phyloP scores from a whole-genome alignment of 805 yeast species.

The Wickerhamomyces subpelliculosus region DNA sequence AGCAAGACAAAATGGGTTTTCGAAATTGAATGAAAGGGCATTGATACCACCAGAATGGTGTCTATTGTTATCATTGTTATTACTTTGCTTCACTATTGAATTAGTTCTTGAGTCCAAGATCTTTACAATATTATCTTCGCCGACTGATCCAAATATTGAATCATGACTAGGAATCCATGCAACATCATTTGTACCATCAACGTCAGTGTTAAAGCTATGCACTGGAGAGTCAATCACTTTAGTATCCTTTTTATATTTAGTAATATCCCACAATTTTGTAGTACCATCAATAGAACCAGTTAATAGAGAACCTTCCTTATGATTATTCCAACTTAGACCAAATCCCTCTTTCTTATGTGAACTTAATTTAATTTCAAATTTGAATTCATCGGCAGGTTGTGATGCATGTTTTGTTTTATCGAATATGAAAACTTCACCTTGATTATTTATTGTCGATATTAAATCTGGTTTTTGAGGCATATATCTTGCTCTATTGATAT shows the following conservation, averaged over 20 bases:
- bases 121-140: constrained; percentile 51
- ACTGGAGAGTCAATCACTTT: constrained; percentile 14
- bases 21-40: constrained; percentile 52
- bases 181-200: constrained; percentile 59
- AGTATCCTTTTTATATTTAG: constrained; percentile 26
- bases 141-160: constrained; percentile 54
- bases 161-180: constrained; percentile 63
- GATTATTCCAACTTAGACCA: constrained; percentile 70
- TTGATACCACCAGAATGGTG: constrained; percentile 36
- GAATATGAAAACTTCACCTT: constrained; percentile 60
- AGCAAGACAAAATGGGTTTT: constrained; percentile 50
- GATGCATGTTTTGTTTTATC: constrained; percentile 80
- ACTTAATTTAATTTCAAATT: constrained; percentile 46
- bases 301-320: constrained; percentile 50
- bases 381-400: constrained; percentile 28
- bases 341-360: constrained; percentile 49
- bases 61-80: constrained; percentile 9
- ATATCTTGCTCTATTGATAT: constrained; percentile 62
- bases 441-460: constrained; percentile 61
- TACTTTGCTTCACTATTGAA: constrained; percentile 3
- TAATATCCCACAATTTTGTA: constrained; percentile 64
- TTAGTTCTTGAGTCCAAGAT: constrained; percentile 47
- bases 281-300: constrained; percentile 60
- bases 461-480: constrained; percentile 87
- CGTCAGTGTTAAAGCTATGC: constrained; percentile 25